Base-by-base conservation (phyloP, 352 stramenopile genomes). In the Phytophthora cryptogea region DNA sequence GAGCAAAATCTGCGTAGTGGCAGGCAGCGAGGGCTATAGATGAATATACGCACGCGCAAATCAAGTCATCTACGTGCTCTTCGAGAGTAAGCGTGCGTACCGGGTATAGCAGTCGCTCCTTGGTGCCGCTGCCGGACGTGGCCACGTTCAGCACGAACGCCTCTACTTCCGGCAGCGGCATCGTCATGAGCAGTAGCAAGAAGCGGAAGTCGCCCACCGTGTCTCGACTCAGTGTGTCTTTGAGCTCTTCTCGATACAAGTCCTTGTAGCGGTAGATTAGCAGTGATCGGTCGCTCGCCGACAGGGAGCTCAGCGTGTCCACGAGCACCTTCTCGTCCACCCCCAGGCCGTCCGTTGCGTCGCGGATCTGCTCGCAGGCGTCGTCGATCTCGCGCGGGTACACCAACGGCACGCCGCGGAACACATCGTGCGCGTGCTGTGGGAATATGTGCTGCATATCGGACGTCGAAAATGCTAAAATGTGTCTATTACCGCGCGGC, bases 241-340 rank as follows among this genome's bases (percentile, higher is more conserved):
- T 76, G 32, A 94, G 74, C 36, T 86, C 70, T 37, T 77, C 56
- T 11, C 71, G 68, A 57, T 83, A 85, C 27, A 89, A 52, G 28
- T 88, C 69, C 59, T 89, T 82, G 74, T 90, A 94, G 47, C 80
- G 80, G 53, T 74, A 74, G 27, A 82, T 76, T 17, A 90, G 66
- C 44, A 92, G 68, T 37, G 78, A 70, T 47, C 82, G 78, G 33
- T 90, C 76, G 27, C 66, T 70, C 23, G 78, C 57, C 5, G 72
- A 78, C 43, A 86, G 52, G 8, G 66, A 46, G 54, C 65, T 74
- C 36, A 94, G 63, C 52, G 70, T 65, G 27, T 72, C 35, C 57
- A 83, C 83, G 16, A 94, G 68, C 48, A 72, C 69, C 43, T 73
- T 68, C 46, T 92, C 84, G 60, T 94, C 75, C 32, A 86, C 87